Evolutionary conservation across 2,329 filamentous ascomycete species (phyloP).

Genomic region (Dactylonectria estremocensis): DNA sequence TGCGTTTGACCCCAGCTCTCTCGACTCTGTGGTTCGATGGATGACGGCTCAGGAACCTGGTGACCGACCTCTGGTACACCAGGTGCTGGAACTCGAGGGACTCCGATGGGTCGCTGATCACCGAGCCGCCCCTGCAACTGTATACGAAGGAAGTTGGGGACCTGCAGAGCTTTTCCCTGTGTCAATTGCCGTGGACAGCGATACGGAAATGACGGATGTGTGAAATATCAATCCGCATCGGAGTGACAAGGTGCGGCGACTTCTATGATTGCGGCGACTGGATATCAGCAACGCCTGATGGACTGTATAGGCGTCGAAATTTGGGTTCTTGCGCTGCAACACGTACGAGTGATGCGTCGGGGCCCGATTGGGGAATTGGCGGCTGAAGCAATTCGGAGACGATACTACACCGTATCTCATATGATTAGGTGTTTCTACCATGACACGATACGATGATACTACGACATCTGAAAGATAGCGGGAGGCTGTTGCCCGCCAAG

Average conservation of each 20-base stretch:
- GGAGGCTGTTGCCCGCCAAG: conserved; percentile 37
- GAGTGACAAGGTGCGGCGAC: neutral
- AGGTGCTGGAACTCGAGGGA: conserved; percentile 81
- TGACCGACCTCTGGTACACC: conserved; percentile 80
- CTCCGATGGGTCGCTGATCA: conserved; percentile 85
- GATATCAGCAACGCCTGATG: conserved; percentile 48
- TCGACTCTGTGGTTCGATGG: conserved; percentile 88
- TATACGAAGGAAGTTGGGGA: conserved; percentile 97
- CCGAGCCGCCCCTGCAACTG: conserved; percentile 88
- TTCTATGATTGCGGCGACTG: conserved; percentile 49
- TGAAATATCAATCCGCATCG: conserved; percentile 50
- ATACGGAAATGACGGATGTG: conserved; percentile 74
- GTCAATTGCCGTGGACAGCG: conserved; percentile 56
- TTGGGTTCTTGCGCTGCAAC: conserved; percentile 44
- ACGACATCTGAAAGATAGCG: conserved; percentile 48
- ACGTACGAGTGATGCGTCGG: conserved; percentile 39
- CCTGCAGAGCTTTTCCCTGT: conserved; percentile 71
- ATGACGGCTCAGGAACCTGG: conserved; percentile 87
- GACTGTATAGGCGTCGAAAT: conserved; percentile 38
- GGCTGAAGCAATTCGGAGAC: conserved; percentile 19
- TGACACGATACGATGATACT: conserved; percentile 48
- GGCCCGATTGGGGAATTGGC: conserved; percentile 34
- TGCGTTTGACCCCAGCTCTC: conserved; percentile 77
- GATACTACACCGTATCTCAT: conserved; percentile 39
- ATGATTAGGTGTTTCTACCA: conserved; percentile 41